A percentile compares a stretch with the other conserved stretches of the same genome.
phyloP scores from a whole-genome alignment of 2,329 filamentous ascomycete genomes.

The Atkinsonella texensis region DNA sequence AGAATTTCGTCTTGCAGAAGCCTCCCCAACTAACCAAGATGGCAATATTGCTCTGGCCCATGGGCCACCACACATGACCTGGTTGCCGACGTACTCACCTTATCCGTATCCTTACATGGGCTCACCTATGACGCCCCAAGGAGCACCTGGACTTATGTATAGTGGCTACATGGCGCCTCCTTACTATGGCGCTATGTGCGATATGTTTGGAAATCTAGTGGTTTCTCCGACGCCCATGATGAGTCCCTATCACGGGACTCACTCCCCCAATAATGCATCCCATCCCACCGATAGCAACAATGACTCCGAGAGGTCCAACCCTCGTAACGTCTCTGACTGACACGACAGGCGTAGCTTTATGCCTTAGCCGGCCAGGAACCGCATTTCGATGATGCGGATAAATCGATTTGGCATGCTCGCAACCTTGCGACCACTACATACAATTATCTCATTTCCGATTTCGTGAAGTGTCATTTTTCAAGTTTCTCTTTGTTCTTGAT shows the following conservation, averaged over 20 bases:
- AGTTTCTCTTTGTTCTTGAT: not conserved
- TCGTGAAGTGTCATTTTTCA: not conserved
- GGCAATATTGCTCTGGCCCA: not conserved
- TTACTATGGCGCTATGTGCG: slow-evolving; percentile 11
- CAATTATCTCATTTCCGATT: not conserved
- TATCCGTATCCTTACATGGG: slow-evolving; percentile 10
- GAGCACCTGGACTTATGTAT: slow-evolving; percentile 11
- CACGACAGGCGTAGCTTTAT: not conserved
- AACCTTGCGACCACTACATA: too few species aligned
- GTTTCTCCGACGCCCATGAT: slow-evolving; percentile 12
- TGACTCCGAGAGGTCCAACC: not conserved
- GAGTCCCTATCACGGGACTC: slow-evolving; percentile 6
- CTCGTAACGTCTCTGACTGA: not conserved
- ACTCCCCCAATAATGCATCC: not conserved
- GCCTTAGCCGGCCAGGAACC: not conserved
- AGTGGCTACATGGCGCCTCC: slow-evolving; percentile 11
- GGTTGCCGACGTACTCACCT: slow-evolving; percentile 10
- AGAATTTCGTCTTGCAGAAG: not conserved
- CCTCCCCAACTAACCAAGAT: not conserved
- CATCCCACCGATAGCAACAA: not conserved
- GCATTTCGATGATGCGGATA: too few species aligned
- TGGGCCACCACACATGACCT: slow-evolving; percentile 7
- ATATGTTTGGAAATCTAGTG: slow-evolving; percentile 12
- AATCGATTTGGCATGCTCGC: too few species aligned
- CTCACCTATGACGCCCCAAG: slow-evolving; percentile 12